A percentile compares a stretch with the other conserved stretches of the same genome.
Evolutionary conservation across 257 asterid species (phyloP).

Genomic region (Nicotiana sylvestris): DNA sequence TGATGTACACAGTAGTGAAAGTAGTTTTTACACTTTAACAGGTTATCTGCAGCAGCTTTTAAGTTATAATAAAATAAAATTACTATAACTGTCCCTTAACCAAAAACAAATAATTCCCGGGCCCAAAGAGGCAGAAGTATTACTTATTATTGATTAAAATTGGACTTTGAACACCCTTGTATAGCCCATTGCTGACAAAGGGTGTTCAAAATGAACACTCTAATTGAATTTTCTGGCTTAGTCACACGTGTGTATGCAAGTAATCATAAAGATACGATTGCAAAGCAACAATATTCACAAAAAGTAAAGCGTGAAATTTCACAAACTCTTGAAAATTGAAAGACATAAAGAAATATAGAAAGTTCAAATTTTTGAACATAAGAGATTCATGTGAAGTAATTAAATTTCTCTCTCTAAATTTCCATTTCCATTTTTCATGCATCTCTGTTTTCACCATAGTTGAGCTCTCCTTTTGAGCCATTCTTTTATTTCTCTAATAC

Average conservation of each 20-base stretch:
- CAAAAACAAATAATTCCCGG: too few relatives aligned
- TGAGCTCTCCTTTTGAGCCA: conserved; percentile 3
- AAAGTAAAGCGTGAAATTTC: neutral
- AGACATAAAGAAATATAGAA: neutral
- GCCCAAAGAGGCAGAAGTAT: too few relatives aligned
- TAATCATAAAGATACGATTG: neutral
- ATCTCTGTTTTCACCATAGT: neutral
- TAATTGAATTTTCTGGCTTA: too few relatives aligned
- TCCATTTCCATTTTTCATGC: neutral
- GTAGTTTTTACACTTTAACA: too few relatives aligned
- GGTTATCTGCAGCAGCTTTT: neutral
- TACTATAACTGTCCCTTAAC: too few relatives aligned
- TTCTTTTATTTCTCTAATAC: neutral
- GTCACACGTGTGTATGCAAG: neutral
- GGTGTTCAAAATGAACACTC: too few relatives aligned
- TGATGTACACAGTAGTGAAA: too few relatives aligned
- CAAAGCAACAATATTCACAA: neutral
- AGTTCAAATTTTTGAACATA: neutral
- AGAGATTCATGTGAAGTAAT: neutral
- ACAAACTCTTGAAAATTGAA: neutral
- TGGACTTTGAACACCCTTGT: too few relatives aligned
- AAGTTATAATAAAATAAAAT: too few relatives aligned
- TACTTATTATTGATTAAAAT: too few relatives aligned
- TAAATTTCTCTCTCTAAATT: neutral
- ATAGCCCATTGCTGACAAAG: too few relatives aligned